Percentiles rank a stretch among this genome's conserved stretches.
Conservation (phyloP, 257 asterid genomes). For the Gentiana dahurica region DNA sequence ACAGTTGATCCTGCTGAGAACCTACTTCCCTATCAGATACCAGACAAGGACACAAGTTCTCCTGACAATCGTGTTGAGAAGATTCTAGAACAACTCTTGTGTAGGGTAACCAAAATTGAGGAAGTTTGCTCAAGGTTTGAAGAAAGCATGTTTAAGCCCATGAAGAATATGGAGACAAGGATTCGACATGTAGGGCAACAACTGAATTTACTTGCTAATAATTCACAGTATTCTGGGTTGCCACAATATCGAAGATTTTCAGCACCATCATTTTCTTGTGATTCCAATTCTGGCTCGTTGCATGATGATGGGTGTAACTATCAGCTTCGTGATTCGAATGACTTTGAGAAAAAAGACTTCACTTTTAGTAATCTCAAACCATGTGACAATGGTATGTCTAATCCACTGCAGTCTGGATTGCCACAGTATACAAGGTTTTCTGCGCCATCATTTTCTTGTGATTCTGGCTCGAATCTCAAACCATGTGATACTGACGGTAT, state of each 20-base stretch:
- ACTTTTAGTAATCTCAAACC: slow-evolving; percentile 12
- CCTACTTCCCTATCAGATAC: slow-evolving; percentile 13
- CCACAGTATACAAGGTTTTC: slow-evolving; percentile 44
- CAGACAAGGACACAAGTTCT: slow-evolving; percentile 9
- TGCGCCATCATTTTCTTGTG: slow-evolving; percentile 72
- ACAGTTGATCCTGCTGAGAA: slow-evolving; percentile 20
- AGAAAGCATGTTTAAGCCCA: slow-evolving; percentile 75
- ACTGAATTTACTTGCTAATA: slow-evolving; percentile 50
- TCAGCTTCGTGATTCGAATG: slow-evolving; percentile 28
- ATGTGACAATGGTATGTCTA: background rate
- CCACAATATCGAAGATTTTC: slow-evolving; percentile 42
- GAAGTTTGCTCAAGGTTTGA: slow-evolving; percentile 79
- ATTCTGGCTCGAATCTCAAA: slow-evolving; percentile 20
- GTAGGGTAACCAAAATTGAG: slow-evolving; percentile 69
- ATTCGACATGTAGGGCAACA: slow-evolving; percentile 72
- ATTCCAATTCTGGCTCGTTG: slow-evolving; percentile 50
- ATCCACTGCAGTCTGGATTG: slow-evolving; percentile 25
- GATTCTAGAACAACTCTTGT: slow-evolving; percentile 57
- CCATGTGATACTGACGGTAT: slow-evolving; percentile 1
- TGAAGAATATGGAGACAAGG: slow-evolving; percentile 67
- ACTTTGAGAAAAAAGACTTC: slow-evolving; percentile 32
- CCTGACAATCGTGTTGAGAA: slow-evolving; percentile 35
- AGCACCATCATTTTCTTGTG: slow-evolving; percentile 72
- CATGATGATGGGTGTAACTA: slow-evolving; percentile 31
- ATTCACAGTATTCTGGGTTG: slow-evolving; percentile 27